Evolutionary conservation across 2,329 filamentous ascomycete species (phyloP).

Genomic region (Fusarium agapanthi): DNA sequence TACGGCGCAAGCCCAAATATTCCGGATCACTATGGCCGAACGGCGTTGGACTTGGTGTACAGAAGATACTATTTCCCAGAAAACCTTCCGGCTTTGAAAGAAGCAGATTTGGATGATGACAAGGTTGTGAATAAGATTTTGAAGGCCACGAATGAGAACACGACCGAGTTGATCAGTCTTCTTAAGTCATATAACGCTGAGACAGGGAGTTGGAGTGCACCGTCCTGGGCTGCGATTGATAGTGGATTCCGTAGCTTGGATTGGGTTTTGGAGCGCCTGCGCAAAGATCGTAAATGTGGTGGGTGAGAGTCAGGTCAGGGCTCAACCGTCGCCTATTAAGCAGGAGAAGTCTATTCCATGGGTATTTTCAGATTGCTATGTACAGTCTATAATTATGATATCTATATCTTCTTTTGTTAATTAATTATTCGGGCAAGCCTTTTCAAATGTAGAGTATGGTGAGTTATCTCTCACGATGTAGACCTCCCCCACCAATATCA

Average conservation of each 20-base stretch:
- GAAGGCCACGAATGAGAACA: neutral
- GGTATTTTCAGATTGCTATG: neutral
- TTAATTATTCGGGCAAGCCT: neutral
- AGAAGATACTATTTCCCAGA: neutral
- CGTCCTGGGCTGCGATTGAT: neutral
- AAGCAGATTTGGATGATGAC: neutral
- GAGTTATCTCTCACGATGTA: slow-evolving; percentile 56
- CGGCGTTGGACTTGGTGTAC: neutral
- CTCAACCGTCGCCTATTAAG: neutral
- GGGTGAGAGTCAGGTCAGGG: too few species aligned
- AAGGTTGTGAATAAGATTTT: neutral
- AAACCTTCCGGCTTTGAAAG: neutral
- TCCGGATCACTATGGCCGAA: neutral
- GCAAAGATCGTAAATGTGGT: neutral
- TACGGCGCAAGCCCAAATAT: neutral
- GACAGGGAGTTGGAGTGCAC: neutral
- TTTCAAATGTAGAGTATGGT: slow-evolving; percentile 13
- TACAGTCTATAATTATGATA: neutral
- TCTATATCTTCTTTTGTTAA: neutral
- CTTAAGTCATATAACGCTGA: neutral
- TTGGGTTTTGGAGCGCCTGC: neutral
- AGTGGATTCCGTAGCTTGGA: neutral
- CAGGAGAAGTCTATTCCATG: neutral
- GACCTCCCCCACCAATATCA: slow-evolving; percentile 69
- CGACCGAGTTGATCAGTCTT: neutral